Evolutionary conservation across 2,329 filamentous ascomycete genomes (phyloP).

Genomic region (Colletotrichum caudatum): DNA sequence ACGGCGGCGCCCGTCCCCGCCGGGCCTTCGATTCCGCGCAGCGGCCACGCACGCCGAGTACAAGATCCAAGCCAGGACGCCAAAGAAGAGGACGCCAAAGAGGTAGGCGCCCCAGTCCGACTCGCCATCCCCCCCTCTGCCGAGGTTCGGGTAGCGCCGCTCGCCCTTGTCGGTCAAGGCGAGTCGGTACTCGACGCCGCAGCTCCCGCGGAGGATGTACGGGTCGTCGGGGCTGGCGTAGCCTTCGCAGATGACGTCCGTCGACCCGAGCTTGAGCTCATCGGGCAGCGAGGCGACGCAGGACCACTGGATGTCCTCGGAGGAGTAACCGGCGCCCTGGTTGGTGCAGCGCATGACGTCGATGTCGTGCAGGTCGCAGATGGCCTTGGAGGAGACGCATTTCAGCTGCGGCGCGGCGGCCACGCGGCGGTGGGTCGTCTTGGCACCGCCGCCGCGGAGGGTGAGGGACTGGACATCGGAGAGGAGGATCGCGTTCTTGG

Average conservation of each 20-base stretch:
- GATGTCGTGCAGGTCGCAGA: constrained; percentile 78
- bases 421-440: constrained; percentile 82
- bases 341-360: constrained; percentile 93
- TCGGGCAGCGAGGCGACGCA: constrained; percentile 75
- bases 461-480: constrained; percentile 81
- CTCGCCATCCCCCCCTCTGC: constrained; percentile 51
- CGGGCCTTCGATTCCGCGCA: constrained; percentile 33
- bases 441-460: constrained; percentile 70
- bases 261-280: constrained; percentile 79
- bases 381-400: constrained; percentile 75
- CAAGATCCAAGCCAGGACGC: constrained; percentile 71
- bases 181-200: constrained; percentile 90
- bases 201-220: constrained; percentile 91
- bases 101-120: constrained; percentile 56
- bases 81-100: constrained; percentile 73
- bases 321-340: constrained; percentile 81
- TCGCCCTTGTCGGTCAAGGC: constrained; percentile 83
- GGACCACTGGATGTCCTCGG: constrained; percentile 90
- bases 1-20: constrained; percentile 54
- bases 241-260: constrained; percentile 93
- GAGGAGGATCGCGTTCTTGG: constrained; percentile 67
- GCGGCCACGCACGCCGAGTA: constrained; percentile 62
- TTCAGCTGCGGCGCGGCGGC: constrained; percentile 81
- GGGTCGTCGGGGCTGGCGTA: constrained; percentile 82
- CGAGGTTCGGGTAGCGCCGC: constrained; percentile 72